Evolutionary conservation across 2,329 filamentous ascomycete genomes (phyloP).

Genomic region (Aspergillus ibericus): DNA sequence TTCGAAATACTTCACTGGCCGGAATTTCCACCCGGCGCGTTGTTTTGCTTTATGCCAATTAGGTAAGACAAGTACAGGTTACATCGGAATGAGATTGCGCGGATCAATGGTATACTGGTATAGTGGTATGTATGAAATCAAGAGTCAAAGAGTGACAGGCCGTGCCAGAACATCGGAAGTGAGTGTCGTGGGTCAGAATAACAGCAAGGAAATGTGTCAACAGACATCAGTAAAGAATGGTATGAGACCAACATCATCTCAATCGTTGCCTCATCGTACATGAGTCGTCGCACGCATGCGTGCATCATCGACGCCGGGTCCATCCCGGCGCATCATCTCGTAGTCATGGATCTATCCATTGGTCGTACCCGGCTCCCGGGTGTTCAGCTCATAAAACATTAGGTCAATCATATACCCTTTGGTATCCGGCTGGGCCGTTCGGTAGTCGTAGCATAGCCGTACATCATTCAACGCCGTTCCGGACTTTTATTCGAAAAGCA

Average conservation of each 20-base stretch:
- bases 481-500: conserved; percentile 5
- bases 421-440: not conserved
- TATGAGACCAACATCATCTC: not conserved
- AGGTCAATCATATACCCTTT: not conserved
- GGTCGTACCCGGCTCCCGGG: not conserved
- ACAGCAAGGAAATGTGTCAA: not conserved
- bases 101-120: no score
- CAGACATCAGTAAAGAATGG: not conserved
- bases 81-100: no score
- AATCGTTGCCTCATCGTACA: not conserved
- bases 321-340: not conserved
- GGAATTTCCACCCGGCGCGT: not conserved
- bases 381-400: conserved; percentile 7
- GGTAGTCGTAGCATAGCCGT: conserved; percentile 6
- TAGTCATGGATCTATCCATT: not conserved
- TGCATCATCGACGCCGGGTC: not conserved
- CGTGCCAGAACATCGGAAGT: not conserved
- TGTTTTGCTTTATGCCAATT: not conserved
- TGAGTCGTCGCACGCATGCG: not conserved
- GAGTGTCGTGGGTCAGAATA: not conserved
- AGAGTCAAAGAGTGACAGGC: not conserved
- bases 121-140: no score
- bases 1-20: not conserved
- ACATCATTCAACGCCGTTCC: conserved; percentile 13
- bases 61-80: not conserved